phyloP scores from a whole-genome alignment of 352 stramenopile genomes.

The Pythium utonaiense region DNA sequence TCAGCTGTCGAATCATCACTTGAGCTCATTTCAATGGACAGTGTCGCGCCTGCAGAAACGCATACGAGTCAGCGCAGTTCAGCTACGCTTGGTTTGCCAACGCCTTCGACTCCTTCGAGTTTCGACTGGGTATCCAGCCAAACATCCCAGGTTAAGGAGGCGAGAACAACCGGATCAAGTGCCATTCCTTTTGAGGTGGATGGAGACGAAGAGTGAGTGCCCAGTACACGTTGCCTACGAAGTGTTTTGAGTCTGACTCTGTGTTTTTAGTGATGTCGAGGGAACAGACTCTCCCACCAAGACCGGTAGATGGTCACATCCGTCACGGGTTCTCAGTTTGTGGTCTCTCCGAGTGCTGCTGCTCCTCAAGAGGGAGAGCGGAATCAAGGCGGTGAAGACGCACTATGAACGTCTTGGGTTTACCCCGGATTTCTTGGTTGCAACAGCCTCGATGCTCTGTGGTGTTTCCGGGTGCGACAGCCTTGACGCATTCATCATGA shows the following conservation, averaged over 20 bases:
- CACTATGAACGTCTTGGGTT: slow-evolving; percentile 46
- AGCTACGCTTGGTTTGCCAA: background rate
- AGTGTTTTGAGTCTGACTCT: too few species aligned
- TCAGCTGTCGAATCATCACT: slow-evolving; percentile 35
- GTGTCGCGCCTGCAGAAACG: background rate
- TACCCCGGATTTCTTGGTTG: slow-evolving; percentile 64
- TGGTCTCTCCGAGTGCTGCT: slow-evolving; percentile 76
- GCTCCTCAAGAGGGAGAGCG: slow-evolving; percentile 74
- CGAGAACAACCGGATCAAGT: background rate
- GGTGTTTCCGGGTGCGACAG: slow-evolving; percentile 53
- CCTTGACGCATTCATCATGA: slow-evolving; percentile 46
- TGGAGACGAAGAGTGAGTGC: slow-evolving; percentile 11
- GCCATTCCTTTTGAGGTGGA: slow-evolving; percentile 10
- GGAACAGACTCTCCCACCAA: background rate
- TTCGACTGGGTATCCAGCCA: slow-evolving; percentile 19
- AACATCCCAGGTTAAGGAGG: background rate
- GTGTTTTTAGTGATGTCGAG: background rate
- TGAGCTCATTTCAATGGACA: slow-evolving; percentile 22
- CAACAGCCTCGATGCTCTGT: slow-evolving; percentile 54
- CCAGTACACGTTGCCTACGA: background rate
- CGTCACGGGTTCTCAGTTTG: slow-evolving; percentile 26
- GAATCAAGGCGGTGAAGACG: slow-evolving; percentile 53
- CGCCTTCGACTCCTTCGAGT: slow-evolving; percentile 3
- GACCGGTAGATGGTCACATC: slow-evolving; percentile 6
- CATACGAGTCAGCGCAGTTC: background rate